phyloP scores from a whole-genome alignment of 2,329 filamentous ascomycete genomes.

The Rhynchosporium agropyri region DNA sequence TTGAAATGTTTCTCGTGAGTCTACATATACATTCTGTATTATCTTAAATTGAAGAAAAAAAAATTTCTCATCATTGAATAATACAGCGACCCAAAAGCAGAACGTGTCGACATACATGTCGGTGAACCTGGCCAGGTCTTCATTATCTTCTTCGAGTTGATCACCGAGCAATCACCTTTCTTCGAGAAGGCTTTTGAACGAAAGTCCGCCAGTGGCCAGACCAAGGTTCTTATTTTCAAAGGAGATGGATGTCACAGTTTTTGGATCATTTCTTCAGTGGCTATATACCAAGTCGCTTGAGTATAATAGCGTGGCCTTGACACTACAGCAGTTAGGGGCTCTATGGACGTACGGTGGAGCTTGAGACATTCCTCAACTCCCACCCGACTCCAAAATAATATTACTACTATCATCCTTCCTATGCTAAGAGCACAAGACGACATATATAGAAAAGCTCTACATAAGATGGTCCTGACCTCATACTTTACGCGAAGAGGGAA shows the following conservation, averaged over 20 bases:
- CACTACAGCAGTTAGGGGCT: constrained; percentile 7
- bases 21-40: not conserved
- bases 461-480: no score
- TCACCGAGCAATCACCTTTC: constrained; percentile 11
- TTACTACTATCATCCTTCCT: no score
- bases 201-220: constrained; percentile 1
- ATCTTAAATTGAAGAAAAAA: not conserved
- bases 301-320: not conserved
- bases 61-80: not conserved
- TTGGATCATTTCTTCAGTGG: constrained; percentile 20
- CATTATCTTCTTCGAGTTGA: constrained; percentile 7
- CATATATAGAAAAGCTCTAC: no score
- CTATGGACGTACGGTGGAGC: constrained; percentile 16
- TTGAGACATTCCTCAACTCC: constrained; percentile 12
- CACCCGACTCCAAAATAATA: not conserved
- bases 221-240: not conserved
- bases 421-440: no score
- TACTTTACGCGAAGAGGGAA: no score
- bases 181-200: constrained; percentile 5
- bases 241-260: constrained; percentile 15
- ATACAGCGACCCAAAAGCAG: not conserved
- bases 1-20: constrained; percentile 9
- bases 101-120: not conserved
- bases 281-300: constrained; percentile 16
- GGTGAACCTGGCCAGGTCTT: constrained; percentile 2